These are phyloP conservation scores for Pestalotiopsis sp. DNA, from an alignment of 2,329 filamentous ascomycete genomes.

Conservation along the genomic window DNA sequence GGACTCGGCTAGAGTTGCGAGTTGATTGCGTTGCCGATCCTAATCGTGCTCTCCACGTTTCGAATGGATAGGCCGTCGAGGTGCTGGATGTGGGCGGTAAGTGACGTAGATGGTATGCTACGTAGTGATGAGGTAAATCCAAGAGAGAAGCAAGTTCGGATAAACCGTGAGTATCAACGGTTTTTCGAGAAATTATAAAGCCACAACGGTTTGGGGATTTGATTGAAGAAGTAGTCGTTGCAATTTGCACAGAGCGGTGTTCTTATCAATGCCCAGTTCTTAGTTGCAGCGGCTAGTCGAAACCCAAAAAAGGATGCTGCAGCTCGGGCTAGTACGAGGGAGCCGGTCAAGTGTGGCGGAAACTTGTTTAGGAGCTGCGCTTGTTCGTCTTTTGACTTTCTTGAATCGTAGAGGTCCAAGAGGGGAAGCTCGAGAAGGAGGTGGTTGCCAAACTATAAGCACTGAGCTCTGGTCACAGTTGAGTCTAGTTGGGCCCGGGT, in stretches of 20 bases:
- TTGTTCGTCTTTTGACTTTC: slow-evolving; percentile 5
- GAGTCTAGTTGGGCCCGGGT: neutral
- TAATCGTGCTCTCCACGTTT: neutral
- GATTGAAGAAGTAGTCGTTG: neutral
- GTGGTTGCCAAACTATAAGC: neutral
- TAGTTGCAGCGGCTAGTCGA: neutral
- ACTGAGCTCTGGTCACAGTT: neutral
- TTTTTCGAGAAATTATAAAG: neutral
- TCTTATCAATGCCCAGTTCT: neutral
- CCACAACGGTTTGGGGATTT: neutral
- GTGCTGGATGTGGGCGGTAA: neutral
- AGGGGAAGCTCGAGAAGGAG: slow-evolving; percentile 2
- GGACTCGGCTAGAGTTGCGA: slow-evolving; percentile 10
- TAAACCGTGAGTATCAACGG: neutral
- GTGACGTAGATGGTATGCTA: slow-evolving; percentile 3
- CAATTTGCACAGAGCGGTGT: neutral
- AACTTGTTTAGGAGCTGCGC: slow-evolving; percentile 2
- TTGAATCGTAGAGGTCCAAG: slow-evolving; percentile 1
- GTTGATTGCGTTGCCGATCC: slow-evolving; percentile 12
- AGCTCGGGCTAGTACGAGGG: neutral
- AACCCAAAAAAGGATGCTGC: neutral
- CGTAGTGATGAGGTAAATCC: slow-evolving; percentile 1
- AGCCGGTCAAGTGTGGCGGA: neutral
- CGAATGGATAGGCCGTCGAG: neutral
- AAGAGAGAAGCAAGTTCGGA: neutral